Conservation (phyloP, 108 stramenopile genomes). For the Cylindrotheca fusiformis region DNA sequence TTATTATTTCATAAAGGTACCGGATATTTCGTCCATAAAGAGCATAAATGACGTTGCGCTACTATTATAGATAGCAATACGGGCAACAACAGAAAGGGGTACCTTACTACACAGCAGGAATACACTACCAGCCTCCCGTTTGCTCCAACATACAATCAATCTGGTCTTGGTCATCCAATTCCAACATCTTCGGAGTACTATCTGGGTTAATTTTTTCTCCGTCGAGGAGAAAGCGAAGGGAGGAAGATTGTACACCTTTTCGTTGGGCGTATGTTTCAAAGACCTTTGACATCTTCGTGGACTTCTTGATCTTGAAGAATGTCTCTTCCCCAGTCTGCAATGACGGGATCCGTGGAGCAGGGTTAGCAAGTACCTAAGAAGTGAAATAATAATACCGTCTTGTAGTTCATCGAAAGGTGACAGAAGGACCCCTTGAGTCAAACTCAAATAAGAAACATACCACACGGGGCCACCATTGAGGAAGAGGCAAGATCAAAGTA, state of each 20-base stretch:
- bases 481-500: background rate
- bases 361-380: too few species aligned
- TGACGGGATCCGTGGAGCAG: too few species aligned
- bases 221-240: slow-evolving; percentile 92
- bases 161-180: slow-evolving; percentile 95
- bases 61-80: too few species aligned
- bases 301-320: slow-evolving; percentile 96
- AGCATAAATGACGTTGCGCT: too few species aligned
- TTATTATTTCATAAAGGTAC: too few species aligned
- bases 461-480: background rate
- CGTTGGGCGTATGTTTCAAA: slow-evolving; percentile 86
- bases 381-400: background rate
- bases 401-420: background rate
- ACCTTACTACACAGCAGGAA: too few species aligned
- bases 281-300: slow-evolving; percentile 94
- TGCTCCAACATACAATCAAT: slow-evolving; percentile 94
- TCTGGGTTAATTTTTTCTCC: slow-evolving; percentile 87
- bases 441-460: background rate
- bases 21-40: too few species aligned
- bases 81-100: too few species aligned
- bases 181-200: slow-evolving; percentile 82
- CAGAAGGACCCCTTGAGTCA: too few species aligned
- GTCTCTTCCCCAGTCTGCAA: slow-evolving; percentile 91
- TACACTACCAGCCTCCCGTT: slow-evolving; percentile 64
- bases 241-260: slow-evolving; percentile 74